Base-by-base conservation (phyloP, 768 basidiomycete species). In the Trametes cinnabarina region DNA sequence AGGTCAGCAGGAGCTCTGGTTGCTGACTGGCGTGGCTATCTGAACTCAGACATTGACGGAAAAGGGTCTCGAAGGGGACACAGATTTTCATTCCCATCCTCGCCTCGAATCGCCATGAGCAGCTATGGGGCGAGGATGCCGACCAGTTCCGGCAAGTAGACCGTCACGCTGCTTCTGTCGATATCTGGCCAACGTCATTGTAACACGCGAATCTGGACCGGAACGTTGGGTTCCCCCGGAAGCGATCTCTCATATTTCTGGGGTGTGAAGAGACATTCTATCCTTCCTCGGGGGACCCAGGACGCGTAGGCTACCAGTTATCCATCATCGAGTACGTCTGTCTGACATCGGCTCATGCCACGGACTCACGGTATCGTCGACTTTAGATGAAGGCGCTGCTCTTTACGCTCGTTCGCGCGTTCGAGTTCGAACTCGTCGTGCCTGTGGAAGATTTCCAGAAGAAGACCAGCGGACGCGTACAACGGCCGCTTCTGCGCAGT, bases 301-400 rank as follows among this genome's bases (percentile, higher is more conserved):
- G n/a, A 77, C 84, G 0, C 89, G 87, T 88, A 30, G 85, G 86
- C 0, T 87, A 82, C 66, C 78, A 82, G 2, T 88, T 88, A 66
- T 77, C 86, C 7, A 67, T 87, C 22, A 72, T 81, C 17, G 85
- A 85, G 82, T 84, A 57, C 35, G 82, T 75, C 46, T 15, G n/a
- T n/a, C n/a, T n/a, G n/a, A n/a, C n/a, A n/a, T n/a, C n/a, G n/a
- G n/a, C n/a, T n/a, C n/a, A n/a, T n/a, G n/a, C n/a, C n/a, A n/a
- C n/a, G n/a, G n/a, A n/a, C n/a, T n/a, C n/a, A n/a, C n/a, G n/a
- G n/a, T n/a, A n/a, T n/a, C n/a, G n/a, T n/a, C n/a, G n/a, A n/a
- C n/a, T n/a, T 47, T 70, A 69, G 63, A 71, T 71, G 65, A 74
- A 74, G 50, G 71, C 69, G 4, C 57, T 73, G 14, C 17, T 74